Evolutionary conservation across 1,139 yeast genomes (phyloP).

Genomic region (Blastobotrys proliferans): DNA sequence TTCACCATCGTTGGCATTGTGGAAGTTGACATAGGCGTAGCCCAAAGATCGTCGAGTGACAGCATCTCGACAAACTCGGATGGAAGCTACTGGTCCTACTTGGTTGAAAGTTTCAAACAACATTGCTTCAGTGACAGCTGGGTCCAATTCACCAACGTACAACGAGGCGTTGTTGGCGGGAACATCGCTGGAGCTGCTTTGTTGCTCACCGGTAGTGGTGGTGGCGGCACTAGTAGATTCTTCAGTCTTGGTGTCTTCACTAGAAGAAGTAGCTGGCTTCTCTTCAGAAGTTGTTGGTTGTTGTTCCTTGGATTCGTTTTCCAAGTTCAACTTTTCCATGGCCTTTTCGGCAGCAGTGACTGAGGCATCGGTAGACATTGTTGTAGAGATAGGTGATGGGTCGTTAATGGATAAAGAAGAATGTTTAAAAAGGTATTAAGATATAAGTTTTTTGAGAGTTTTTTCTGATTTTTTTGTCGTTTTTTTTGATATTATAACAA

Average conservation of each 20-base stretch:
- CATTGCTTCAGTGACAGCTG: conserved; percentile 88
- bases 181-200: conserved; percentile 33
- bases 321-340: conserved; percentile 36
- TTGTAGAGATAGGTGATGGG: conserved; percentile 7
- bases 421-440: not conserved
- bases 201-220: conserved; percentile 16
- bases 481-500: conserved; percentile 2
- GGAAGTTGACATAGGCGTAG: conserved; percentile 97
- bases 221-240: conserved; percentile 23
- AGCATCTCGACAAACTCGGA: conserved; percentile 99
- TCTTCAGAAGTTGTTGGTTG: not conserved
- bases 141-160: conserved; percentile 96
- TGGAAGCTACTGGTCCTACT: conserved; percentile 92
- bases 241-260: conserved; percentile 18
- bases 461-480: conserved; percentile 10
- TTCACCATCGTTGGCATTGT: conserved; percentile 85
- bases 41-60: conserved; percentile 96
- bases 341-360: conserved; percentile 40
- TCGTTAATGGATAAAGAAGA: not conserved
- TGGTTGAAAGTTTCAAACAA: conserved; percentile 93
- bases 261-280: conserved; percentile 17
- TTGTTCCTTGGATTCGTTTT: conserved; percentile 22
- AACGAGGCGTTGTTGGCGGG: conserved; percentile 70
- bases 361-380: conserved; percentile 38
- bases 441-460: not conserved